Percentiles rank a stretch among this genome's conserved stretches.
Conservation (phyloP, 1,284 basidiomycete species). For the Apiotrichum laibachii region DNA sequence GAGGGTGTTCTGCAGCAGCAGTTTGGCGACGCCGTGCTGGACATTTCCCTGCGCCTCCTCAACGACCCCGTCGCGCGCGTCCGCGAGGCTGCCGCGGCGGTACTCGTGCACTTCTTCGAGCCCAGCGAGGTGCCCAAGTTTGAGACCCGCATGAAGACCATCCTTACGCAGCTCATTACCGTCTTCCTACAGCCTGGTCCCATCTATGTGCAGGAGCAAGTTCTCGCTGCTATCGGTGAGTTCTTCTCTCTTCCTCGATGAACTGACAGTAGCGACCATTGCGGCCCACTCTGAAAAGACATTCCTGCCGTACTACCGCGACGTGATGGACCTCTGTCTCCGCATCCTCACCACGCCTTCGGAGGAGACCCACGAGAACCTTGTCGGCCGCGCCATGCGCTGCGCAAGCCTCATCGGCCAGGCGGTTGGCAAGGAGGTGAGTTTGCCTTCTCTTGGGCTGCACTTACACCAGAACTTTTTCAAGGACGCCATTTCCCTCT, state of each 20-base stretch:
- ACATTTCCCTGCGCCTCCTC: conserved; percentile 66
- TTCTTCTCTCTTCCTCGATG: background rate
- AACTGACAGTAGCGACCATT: conserved; percentile 66
- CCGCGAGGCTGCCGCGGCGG: conserved; percentile 76
- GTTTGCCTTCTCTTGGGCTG: conserved; percentile 2
- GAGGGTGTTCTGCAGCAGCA: conserved; percentile 35
- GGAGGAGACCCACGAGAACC: conserved; percentile 61
- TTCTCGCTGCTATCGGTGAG: conserved; percentile 61
- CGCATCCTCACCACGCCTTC: conserved; percentile 67
- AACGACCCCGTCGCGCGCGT: conserved; percentile 74
- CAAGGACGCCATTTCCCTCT: conserved; percentile 67
- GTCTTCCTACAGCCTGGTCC: conserved; percentile 22
- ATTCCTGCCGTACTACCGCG: conserved; percentile 37
- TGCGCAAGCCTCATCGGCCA: conserved; percentile 78
- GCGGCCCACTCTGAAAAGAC: conserved; percentile 69
- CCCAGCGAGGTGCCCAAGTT: conserved; percentile 70
- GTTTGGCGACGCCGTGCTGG: conserved; percentile 51
- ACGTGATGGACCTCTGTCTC: conserved; percentile 33
- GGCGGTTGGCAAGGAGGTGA: conserved; percentile 61
- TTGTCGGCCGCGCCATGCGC: conserved; percentile 78
- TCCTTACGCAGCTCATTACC: conserved; percentile 14
- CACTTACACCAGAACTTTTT: conserved; percentile 15
- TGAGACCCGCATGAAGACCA: conserved; percentile 62
- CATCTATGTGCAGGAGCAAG: conserved; percentile 76
- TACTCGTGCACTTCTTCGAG: conserved; percentile 85